Base-by-base conservation (phyloP, 2,329 filamentous ascomycete genomes). In the Pyrenophora tritici-repentis region DNA sequence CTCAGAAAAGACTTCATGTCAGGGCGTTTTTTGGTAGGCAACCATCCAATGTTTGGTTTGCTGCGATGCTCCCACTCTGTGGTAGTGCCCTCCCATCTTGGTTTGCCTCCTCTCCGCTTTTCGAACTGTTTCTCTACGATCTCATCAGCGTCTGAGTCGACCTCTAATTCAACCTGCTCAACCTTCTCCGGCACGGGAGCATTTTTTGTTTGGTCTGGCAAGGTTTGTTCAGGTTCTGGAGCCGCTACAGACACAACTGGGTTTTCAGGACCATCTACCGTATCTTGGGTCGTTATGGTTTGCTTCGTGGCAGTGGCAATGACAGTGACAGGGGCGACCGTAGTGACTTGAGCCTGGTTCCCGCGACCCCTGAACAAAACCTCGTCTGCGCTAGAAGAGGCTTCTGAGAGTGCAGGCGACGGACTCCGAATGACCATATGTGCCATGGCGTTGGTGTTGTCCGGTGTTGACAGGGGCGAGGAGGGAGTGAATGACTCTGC, bases 381-480 rank as follows among this genome's bases (percentile, higher is more conserved):
- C 58, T 96, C 90, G 40, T 89, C 88, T 63, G 86, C 53, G 22
- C 54, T 63, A 8, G 59, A 65, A 12, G 58, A 63, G 1, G 55
- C 43, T n/a, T 60, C 51, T 4, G 68, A 73, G 3, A 40, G 47
- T 3, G 62, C 55, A 6, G 67, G 67, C 4, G 76, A 78, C 2
- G 74, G 63, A 32, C 67, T 72, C 22, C 75, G 75, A 37, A 73
- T 66, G 0, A 61, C 64, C 65, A 70, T 67, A 2, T 66, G 53
- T 7, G 62, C 67, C 61, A 71, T 69, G 10, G 67, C 63, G n/a
- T 52, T 47, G 14, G 62, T 47, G 37, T 61, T 62, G 43, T 62
- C 60, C 6, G 56, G 55, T 16, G 58, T 39, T 8, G 63, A 56
- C 8, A 55, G 53, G 14, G 44, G 44, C 31, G 56, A 58, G 56